Percentiles rank a stretch among this genome's conserved stretches.
Conservation (phyloP, 208 protist species). For the Leishmania tropica region DNA sequence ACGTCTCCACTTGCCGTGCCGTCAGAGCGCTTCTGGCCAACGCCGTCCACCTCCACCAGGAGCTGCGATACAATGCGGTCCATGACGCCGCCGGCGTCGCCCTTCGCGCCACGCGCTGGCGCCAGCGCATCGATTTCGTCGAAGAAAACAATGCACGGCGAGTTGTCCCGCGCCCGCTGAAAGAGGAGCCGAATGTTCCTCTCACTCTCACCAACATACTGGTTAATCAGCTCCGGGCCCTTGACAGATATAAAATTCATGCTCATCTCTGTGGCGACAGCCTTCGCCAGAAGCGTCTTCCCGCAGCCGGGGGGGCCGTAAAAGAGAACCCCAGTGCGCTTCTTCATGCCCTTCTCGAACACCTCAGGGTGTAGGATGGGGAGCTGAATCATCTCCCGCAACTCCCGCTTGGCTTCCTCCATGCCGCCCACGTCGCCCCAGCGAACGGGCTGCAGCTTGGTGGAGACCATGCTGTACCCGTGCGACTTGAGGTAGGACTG, state of each 20-base stretch:
- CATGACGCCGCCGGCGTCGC: constrained; percentile 92
- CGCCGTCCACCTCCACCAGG: constrained; percentile 90
- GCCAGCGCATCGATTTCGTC: constrained; percentile 93
- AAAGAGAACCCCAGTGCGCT: constrained; percentile 88
- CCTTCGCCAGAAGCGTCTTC: constrained; percentile 95
- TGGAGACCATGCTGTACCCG: constrained; percentile 85
- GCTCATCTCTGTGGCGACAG: constrained; percentile 93
- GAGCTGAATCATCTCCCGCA: constrained; percentile 85
- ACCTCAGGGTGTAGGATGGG: constrained; percentile 85
- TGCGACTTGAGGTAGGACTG: constrained; percentile 73
- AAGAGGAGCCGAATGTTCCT: constrained; percentile 91
- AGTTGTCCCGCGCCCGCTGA: constrained; percentile 83
- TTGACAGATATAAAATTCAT: constrained; percentile 96
- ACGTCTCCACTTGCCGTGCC: constrained; percentile 78
- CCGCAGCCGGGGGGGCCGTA: constrained; percentile 94
- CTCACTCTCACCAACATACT: constrained; percentile 95
- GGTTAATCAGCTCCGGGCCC: constrained; percentile 95
- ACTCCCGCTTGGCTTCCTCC: constrained; percentile 88
- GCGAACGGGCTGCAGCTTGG: constrained; percentile 83
- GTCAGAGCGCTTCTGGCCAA: constrained; percentile 77
- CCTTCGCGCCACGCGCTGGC: constrained; percentile 84
- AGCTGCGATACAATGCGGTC: constrained; percentile 95
- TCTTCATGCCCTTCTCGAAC: constrained; percentile 71
- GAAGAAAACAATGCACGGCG: constrained; percentile 95
- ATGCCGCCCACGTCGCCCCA: constrained; percentile 93